phyloP scores from a whole-genome alignment of 352 stramenopile species.

The Phytophthora hybrid region DNA sequence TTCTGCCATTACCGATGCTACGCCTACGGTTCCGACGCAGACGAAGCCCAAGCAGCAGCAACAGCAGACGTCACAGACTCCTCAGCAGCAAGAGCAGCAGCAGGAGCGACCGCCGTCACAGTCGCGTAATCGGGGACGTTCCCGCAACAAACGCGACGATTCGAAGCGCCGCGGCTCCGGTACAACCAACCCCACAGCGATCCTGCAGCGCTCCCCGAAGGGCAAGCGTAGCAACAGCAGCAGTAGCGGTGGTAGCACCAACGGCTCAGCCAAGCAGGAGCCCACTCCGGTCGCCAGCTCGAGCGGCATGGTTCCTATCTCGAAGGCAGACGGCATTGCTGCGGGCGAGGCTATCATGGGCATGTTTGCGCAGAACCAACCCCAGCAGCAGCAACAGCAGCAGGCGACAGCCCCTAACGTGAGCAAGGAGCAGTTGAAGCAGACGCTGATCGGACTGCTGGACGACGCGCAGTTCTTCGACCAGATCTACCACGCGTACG shows the following conservation, averaged over 20 bases:
- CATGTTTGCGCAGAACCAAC: slow-evolving; percentile 74
- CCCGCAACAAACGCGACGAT: slow-evolving; percentile 65
- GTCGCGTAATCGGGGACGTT: slow-evolving; percentile 55
- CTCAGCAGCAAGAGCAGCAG: slow-evolving; percentile 46
- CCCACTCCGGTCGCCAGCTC: slow-evolving; percentile 17
- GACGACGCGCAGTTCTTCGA: slow-evolving; percentile 89
- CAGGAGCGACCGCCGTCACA: slow-evolving; percentile 34
- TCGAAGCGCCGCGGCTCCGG: slow-evolving; percentile 45
- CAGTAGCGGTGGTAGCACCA: slow-evolving; percentile 38
- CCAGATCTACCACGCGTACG: slow-evolving; percentile 90
- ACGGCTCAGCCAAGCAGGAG: slow-evolving; percentile 40
- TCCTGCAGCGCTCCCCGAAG: slow-evolving; percentile 70
- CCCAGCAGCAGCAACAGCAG: slow-evolving; percentile 48
- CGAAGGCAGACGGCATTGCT: slow-evolving; percentile 80
- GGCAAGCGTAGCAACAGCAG: slow-evolving; percentile 42
- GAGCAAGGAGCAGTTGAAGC: slow-evolving; percentile 89
- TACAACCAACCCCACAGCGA: slow-evolving; percentile 52
- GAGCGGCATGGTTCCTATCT: slow-evolving; percentile 72
- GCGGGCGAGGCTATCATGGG: slow-evolving; percentile 85
- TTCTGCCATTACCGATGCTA: slow-evolving; percentile 19
- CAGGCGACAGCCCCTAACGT: slow-evolving; percentile 38
- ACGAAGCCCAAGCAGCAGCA: slow-evolving; percentile 41
- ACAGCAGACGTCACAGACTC: slow-evolving; percentile 41
- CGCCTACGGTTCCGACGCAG: slow-evolving; percentile 24
- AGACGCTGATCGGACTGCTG: slow-evolving; percentile 81